A percentile compares a stretch with the other conserved stretches of the same genome.
Conservation (phyloP, 345 rosid genomes). For the Erodium maritimum region DNA sequence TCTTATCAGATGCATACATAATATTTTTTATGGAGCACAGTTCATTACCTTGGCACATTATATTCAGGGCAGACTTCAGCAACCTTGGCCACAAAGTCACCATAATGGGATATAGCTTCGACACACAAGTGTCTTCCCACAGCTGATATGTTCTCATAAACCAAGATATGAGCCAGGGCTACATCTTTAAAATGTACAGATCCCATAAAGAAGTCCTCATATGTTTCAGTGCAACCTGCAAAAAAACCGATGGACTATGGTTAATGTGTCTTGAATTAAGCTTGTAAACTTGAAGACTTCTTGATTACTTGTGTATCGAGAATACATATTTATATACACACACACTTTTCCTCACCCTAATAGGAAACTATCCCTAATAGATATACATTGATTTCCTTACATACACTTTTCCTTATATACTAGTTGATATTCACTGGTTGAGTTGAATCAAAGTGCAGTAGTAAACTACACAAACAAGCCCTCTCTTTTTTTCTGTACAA, state of each 20-base stretch:
- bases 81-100: conserved; percentile 78
- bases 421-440: no score
- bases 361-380: no score
- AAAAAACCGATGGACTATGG: not conserved
- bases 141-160: conserved; percentile 69
- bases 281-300: no score
- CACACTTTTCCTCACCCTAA: no score
- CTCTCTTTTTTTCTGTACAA: no score
- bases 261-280: not conserved
- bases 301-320: no score
- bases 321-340: no score
- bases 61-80: conserved; percentile 91
- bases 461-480: no score
- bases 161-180: conserved; percentile 74
- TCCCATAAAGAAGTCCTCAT: conserved; percentile 71
- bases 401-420: no score
- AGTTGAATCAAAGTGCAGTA: no score
- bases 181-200: conserved; percentile 85
- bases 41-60: conserved; percentile 50
- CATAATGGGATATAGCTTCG: conserved; percentile 82
- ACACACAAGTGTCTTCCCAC: conserved; percentile 80
- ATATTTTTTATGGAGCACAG: not conserved
- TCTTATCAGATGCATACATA: not conserved
- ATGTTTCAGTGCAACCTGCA: conserved; percentile 78
- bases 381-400: no score